Conservation (phyloP, 805 yeast species). For the Cyberlindnera petersonii region DNA sequence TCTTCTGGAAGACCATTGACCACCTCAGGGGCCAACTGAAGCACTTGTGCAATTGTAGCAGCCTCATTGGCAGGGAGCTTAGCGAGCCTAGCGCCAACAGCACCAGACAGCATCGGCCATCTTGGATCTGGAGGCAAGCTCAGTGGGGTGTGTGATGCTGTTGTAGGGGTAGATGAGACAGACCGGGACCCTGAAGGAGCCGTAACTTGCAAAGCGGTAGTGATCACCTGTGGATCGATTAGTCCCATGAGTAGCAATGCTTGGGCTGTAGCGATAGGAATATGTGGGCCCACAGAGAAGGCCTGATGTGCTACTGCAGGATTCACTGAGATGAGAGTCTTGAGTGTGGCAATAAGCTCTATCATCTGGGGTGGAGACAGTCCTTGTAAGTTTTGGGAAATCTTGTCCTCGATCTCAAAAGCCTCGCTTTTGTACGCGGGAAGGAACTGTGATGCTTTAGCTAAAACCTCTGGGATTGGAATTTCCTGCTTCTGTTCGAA, state of each 20-base stretch:
- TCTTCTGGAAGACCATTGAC: slow-evolving; percentile 12
- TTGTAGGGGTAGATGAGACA: too few species aligned
- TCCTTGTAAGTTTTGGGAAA: slow-evolving; percentile 56
- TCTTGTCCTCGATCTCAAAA: slow-evolving; percentile 51
- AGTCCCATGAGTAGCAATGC: slow-evolving; percentile 75
- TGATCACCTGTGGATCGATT: slow-evolving; percentile 64
- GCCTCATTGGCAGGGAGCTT: slow-evolving; percentile 56
- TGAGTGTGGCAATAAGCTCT: slow-evolving; percentile 64
- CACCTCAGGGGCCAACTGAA: slow-evolving; percentile 36
- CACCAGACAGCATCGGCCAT: slow-evolving; percentile 47
- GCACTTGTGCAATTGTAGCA: slow-evolving; percentile 46
- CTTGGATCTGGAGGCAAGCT: slow-evolving; percentile 29
- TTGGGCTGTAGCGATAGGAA: slow-evolving; percentile 68
- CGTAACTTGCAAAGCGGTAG: slow-evolving; percentile 39
- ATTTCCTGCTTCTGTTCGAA: slow-evolving; percentile 17
- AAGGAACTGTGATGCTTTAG: slow-evolving; percentile 52
- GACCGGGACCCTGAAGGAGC: slow-evolving; percentile 7
- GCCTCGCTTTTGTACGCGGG: slow-evolving; percentile 46
- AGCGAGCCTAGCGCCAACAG: slow-evolving; percentile 47
- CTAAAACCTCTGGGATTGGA: slow-evolving; percentile 43
- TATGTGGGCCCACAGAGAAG: slow-evolving; percentile 47
- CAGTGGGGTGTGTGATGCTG: slow-evolving; percentile 13
- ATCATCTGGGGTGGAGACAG: slow-evolving; percentile 70
- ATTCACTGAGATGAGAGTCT: slow-evolving; percentile 35
- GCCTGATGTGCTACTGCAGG: slow-evolving; percentile 48